Conservation (phyloP, 768 basidiomycete species). For the Leccinum broughii region DNA sequence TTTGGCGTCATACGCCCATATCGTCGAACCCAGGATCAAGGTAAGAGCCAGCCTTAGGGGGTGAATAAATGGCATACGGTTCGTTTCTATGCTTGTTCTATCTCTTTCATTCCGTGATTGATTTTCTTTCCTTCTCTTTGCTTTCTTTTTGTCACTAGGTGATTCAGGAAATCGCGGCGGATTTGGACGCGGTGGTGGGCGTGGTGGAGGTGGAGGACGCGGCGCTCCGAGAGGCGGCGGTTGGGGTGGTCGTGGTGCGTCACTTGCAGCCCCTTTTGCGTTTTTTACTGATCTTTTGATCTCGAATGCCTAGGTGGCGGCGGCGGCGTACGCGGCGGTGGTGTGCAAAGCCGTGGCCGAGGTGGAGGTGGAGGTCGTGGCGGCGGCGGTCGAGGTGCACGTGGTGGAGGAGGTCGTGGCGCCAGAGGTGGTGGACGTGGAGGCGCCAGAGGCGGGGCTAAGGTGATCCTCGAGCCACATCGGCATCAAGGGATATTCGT, state of each 20-base stretch:
- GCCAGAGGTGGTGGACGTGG: constrained; percentile 66
- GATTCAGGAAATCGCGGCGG: constrained; percentile 77
- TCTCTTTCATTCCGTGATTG: background rate
- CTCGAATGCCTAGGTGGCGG: constrained; percentile 11
- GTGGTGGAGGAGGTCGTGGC: constrained; percentile 44
- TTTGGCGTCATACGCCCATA: constrained; percentile 8
- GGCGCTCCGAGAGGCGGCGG: constrained; percentile 43
- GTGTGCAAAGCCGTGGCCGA: constrained; percentile 33
- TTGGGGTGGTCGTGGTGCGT: constrained; percentile 42
- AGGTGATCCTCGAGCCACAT: constrained; percentile 93
- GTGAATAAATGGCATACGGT: constrained; percentile 39
- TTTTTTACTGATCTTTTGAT: background rate
- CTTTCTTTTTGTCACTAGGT: constrained; percentile 34
- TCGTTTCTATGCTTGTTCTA: background rate
- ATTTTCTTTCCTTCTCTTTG: background rate
- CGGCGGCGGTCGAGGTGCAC: constrained; percentile 47
- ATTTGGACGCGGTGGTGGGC: constrained; percentile 49
- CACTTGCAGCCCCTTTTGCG: background rate
- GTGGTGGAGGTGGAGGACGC: constrained; percentile 38
- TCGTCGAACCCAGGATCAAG: constrained; percentile 13
- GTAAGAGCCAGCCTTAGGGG: constrained; percentile 15
- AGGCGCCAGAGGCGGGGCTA: constrained; percentile 79
- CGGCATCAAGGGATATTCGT: constrained; percentile 94
- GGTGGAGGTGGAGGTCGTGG: constrained; percentile 38
- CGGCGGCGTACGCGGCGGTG: constrained; percentile 20